These are phyloP conservation scores for Betula pendula DNA, from an alignment of 306 rosid species.

Conservation along the genomic window DNA sequence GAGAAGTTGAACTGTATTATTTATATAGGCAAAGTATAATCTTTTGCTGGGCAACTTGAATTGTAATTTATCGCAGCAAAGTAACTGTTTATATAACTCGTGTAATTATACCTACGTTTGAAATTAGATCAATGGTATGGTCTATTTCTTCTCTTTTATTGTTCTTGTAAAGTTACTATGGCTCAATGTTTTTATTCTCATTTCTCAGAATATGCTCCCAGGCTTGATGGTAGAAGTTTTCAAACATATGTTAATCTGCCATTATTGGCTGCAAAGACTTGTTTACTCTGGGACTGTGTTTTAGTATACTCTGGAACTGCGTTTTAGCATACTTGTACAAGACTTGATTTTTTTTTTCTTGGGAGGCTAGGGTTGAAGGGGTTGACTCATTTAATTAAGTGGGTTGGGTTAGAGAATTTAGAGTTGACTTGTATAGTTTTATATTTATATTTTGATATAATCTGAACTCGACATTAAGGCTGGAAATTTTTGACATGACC, in stretches of 20 bases:
- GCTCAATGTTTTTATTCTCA: neutral
- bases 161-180: neutral
- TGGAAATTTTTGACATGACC: no score
- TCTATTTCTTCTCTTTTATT: neutral
- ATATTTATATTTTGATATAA: no score
- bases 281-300: no score
- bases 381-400: no score
- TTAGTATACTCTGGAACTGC: no score
- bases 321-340: no score
- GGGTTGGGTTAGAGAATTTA: no score
- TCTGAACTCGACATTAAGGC: no score
- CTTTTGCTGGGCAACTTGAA: slow-evolving; percentile 24
- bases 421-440: no score
- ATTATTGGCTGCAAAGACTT: neutral
- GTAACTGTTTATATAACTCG: slow-evolving; percentile 14
- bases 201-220: neutral
- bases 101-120: slow-evolving; percentile 14
- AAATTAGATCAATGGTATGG: slow-evolving; percentile 19
- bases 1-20: slow-evolving; percentile 15
- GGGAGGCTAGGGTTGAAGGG: no score
- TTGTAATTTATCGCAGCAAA: slow-evolving; percentile 23
- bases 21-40: slow-evolving; percentile 2
- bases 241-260: neutral
- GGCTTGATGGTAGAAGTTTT: neutral
- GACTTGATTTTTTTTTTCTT: no score